Base-by-base conservation (phyloP, 371 early-diverging fungal species). In the Mucor plumbeus region DNA sequence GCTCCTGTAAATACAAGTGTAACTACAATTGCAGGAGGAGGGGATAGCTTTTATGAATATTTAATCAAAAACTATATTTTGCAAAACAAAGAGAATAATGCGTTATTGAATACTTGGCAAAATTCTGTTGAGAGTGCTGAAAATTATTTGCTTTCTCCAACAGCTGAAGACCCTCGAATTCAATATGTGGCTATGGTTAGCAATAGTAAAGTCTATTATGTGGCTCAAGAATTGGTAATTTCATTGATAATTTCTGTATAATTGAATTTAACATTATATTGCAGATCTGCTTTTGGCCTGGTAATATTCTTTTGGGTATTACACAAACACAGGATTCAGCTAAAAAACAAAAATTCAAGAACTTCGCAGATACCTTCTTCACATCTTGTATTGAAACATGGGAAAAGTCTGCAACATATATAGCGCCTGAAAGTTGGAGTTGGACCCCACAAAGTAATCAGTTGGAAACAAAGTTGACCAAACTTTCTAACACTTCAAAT, bases 41-140 rank as follows among this genome's bases (percentile, higher is more conserved):
- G 92, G 0, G 97, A 97, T 68, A 92, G 93, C 67, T 97, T 92
- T 73, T 97, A 97, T 73, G 89, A 93, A 75, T 93, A 92, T 61
- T 71, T 91, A 63, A 77, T 92, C 26, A 92, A 93, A 65, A 80
- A 87, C 50, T 91, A 87, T 79, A 59, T 92, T 6, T 67, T 84
- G n/a, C 65, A 86, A 43, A 82, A 79, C 38, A 67, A 75, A 65
- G 79, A 84, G 60, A 72, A 76, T 34, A 75, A 70, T 74, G 68
- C 55, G 38, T 53, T 68, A 48, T 40, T 67, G 34, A 64, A 53
- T 48, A 64, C 44, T 14, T 85, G 77, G 86, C 57, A 69, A 15
- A 55, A 59, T 8, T 59, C 86, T 36, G 78, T 75, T 4, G 72
- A 82, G 5, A 79, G 84, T 13, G 80, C 84, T 36, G 59, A 73